Conservation (phyloP, 331 rosid species). For the Malus hybrid region DNA sequence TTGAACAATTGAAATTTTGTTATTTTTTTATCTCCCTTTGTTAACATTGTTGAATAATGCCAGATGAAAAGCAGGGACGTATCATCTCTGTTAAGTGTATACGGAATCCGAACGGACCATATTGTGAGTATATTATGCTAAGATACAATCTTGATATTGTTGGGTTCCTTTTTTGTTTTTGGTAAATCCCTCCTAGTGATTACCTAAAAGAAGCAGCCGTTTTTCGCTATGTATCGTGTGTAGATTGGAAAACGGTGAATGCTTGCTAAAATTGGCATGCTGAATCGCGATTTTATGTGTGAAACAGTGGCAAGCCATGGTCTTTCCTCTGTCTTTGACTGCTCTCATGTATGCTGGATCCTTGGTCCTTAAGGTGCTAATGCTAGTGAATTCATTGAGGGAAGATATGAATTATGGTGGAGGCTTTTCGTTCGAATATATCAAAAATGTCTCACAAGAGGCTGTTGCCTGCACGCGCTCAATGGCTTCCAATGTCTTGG, state of each 20-base stretch:
- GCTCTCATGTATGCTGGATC: conserved; percentile 80
- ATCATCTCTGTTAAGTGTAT: conserved; percentile 34
- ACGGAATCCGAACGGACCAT: conserved; percentile 74
- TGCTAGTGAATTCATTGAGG: conserved; percentile 47
- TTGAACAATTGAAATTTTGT: not conserved
- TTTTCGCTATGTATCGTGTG: conserved; percentile 17
- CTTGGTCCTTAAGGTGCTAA: conserved; percentile 46
- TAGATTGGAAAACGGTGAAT: conserved; percentile 46
- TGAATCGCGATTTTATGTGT: conserved; percentile 63
- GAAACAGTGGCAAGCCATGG: conserved; percentile 94
- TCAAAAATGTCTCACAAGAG: conserved; percentile 15
- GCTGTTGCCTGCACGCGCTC: conserved; percentile 26
- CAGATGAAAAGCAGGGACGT: conserved; percentile 50
- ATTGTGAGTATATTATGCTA: conserved; percentile 46
- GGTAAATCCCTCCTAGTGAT: not conserved
- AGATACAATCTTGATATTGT: not conserved
- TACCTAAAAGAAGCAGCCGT: not conserved
- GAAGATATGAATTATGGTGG: conserved; percentile 25
- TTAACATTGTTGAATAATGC: conserved; percentile 15
- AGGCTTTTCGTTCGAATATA: conserved; percentile 32
- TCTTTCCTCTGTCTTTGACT: conserved; percentile 75
- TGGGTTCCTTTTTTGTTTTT: not conserved
- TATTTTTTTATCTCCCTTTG: conserved; percentile 3
- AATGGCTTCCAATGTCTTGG: conserved; percentile 41
- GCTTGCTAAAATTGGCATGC: conserved; percentile 44